phyloP scores from a whole-genome alignment of 2,329 filamentous ascomycete genomes.

The Aspergillus neotritici region DNA sequence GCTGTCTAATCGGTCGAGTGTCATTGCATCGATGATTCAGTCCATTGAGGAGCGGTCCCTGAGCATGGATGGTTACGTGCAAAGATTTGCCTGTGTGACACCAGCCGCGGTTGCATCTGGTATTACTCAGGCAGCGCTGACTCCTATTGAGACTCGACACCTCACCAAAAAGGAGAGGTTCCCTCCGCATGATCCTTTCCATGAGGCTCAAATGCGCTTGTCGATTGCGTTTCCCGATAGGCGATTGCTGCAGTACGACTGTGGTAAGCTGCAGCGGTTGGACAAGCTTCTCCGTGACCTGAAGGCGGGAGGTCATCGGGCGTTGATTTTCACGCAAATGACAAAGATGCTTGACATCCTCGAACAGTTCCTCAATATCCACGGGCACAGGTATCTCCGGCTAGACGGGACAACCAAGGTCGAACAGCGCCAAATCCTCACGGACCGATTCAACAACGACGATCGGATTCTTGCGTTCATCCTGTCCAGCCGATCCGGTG shows the following conservation, averaged over 20 bases:
- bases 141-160: constrained; percentile 52
- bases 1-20: constrained; percentile 63
- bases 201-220: constrained; percentile 84
- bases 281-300: constrained; percentile 80
- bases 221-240: constrained; percentile 97
- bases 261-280: constrained; percentile 87
- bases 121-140: constrained; percentile 62
- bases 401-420: constrained; percentile 95
- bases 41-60: constrained; percentile 68
- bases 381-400: constrained; percentile 92
- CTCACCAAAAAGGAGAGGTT: constrained; percentile 45
- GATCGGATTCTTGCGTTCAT: constrained; percentile 91
- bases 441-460: constrained; percentile 95
- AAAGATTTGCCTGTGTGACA: constrained; percentile 88
- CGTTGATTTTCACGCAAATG: constrained; percentile 99
- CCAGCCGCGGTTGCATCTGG: constrained; percentile 81
- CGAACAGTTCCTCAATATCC: constrained; percentile 95
- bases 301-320: constrained; percentile 84
- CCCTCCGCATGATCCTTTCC: constrained; percentile 70
- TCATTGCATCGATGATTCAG: constrained; percentile 56
- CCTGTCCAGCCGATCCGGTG: constrained; percentile 86
- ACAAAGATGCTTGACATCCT: constrained; percentile 96
- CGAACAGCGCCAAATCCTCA: constrained; percentile 89
- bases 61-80: constrained; percentile 66
- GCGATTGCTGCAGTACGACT: constrained; percentile 93